A percentile compares a stretch with the other conserved stretches of the same genome.
phyloP scores from a whole-genome alignment of 2,329 filamentous ascomycete genomes.

The Orbilia blumenaviensis region DNA sequence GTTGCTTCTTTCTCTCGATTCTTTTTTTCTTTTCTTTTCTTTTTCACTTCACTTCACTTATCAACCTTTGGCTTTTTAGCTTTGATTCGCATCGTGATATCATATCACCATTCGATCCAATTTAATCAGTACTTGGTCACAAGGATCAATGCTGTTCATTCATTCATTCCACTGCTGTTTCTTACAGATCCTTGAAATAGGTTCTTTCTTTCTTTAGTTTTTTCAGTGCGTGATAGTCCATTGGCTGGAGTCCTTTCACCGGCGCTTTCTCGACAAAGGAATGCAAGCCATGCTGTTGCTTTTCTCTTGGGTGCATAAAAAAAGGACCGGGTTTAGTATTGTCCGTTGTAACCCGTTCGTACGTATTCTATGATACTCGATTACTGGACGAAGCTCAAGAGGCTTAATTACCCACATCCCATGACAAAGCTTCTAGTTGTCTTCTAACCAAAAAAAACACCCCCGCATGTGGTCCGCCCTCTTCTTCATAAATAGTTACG shows the following conservation, averaged over 20 bases:
- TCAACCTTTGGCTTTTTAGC: neutral
- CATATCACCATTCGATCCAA: conserved; percentile 7
- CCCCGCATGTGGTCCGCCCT: neutral
- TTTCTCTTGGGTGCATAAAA: conserved; percentile 1
- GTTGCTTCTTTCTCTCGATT: conserved; percentile 2
- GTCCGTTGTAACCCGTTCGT: neutral
- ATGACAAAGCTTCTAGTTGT: neutral
- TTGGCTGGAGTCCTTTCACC: neutral
- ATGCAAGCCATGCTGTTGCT: conserved; percentile 7
- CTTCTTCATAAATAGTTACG: neutral
- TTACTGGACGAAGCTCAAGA: neutral
- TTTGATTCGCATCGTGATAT: neutral
- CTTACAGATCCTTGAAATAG: neutral
- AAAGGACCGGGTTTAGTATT: conserved; percentile 2
- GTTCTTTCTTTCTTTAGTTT: neutral
- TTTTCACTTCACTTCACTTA: neutral
- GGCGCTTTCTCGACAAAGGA: neutral
- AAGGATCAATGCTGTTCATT: neutral
- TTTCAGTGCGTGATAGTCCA: neutral
- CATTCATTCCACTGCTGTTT: conserved; percentile 6
- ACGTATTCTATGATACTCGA: neutral
- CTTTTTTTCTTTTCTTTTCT: neutral
- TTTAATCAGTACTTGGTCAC: conserved; percentile 2
- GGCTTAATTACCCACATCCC: neutral
- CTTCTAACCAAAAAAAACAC: neutral